Percentiles rank a stretch among this genome's conserved stretches.
phyloP scores from a whole-genome alignment of 345 rosid genomes.

The Populus ilicifolia region DNA sequence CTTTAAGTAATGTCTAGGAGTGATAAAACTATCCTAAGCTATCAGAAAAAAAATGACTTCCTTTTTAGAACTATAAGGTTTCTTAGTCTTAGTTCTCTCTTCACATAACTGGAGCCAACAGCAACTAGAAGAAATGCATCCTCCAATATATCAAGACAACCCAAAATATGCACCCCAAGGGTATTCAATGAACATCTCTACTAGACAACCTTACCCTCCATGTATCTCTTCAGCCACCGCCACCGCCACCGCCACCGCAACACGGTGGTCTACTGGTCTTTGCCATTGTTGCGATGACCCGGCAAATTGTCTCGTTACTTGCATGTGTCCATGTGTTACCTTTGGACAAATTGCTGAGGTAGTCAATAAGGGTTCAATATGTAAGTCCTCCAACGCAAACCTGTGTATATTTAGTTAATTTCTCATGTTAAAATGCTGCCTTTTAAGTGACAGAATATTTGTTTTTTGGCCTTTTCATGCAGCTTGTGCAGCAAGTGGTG shows the following conservation, averaged over 20 bases:
- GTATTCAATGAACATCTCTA: constrained; percentile 28
- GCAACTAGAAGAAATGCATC: constrained; percentile 19
- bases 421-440: not conserved
- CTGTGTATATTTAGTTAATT: not conserved
- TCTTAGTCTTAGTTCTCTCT: not conserved
- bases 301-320: constrained; percentile 38
- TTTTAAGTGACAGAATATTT: not conserved
- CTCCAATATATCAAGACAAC: constrained; percentile 23
- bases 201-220: constrained; percentile 21
- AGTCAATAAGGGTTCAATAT: constrained; percentile 33
- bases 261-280: constrained; percentile 47
- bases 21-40: too few relatives aligned
- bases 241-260: constrained; percentile 3
- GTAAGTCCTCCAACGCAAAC: constrained; percentile 23
- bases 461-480: not conserved
- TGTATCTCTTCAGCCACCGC: constrained; percentile 1
- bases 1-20: too few relatives aligned
- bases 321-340: constrained; percentile 44
- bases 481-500: constrained; percentile 47
- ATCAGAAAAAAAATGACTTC: too few relatives aligned
- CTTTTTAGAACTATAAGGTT: too few relatives aligned
- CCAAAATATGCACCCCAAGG: constrained; percentile 27
- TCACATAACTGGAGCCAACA: not conserved
- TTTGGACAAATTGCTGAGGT: constrained; percentile 50
- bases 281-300: constrained; percentile 48